Percentiles rank a stretch among this genome's conserved stretches.
These are phyloP conservation scores for Sporisorium exsertum DNA, from an alignment of 1,284 basidiomycete genomes.

Conservation along the genomic window DNA sequence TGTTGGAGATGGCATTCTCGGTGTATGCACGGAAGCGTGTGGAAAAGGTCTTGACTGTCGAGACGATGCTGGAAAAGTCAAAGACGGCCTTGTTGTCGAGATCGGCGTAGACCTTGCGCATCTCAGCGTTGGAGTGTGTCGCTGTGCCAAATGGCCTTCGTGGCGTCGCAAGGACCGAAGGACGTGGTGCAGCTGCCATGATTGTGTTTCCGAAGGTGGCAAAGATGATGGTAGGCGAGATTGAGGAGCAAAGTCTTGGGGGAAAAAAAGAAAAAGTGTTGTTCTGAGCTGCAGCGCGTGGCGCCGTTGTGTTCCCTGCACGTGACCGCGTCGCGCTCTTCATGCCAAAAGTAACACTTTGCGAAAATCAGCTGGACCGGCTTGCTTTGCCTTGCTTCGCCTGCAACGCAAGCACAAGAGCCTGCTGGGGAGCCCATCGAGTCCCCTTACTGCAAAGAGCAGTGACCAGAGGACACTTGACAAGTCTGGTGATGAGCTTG, in stretches of 20 bases:
- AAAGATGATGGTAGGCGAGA: background rate
- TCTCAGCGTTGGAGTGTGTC: conserved; percentile 43
- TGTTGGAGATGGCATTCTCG: conserved; percentile 53
- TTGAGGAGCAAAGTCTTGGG: background rate
- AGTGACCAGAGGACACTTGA: too few relatives aligned
- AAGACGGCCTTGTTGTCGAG: conserved; percentile 52
- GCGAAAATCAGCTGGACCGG: background rate
- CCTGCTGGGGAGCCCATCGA: background rate
- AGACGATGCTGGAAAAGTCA: conserved; percentile 57
- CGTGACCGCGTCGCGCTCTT: conserved; percentile 40
- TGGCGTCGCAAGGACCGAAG: conserved; percentile 44
- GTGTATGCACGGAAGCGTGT: conserved; percentile 56
- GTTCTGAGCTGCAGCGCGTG: conserved; percentile 23
- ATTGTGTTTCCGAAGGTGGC: background rate
- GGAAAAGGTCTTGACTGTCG: conserved; percentile 47
- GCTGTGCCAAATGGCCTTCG: conserved; percentile 37
- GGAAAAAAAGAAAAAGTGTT: conserved; percentile 16
- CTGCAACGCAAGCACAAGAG: background rate
- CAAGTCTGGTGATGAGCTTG: background rate
- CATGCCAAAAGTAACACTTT: conserved; percentile 32
- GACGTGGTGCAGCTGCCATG: conserved; percentile 39
- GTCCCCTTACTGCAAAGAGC: too few relatives aligned
- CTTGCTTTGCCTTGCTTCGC: background rate
- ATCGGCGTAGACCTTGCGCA: conserved; percentile 49
- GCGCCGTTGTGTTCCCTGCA: conserved; percentile 16